Percentiles rank a stretch among this genome's conserved stretches.
These are phyloP conservation scores for Aspergillus nomiae DNA, from an alignment of 2,329 filamentous ascomycete species.

Conservation along the genomic window DNA sequence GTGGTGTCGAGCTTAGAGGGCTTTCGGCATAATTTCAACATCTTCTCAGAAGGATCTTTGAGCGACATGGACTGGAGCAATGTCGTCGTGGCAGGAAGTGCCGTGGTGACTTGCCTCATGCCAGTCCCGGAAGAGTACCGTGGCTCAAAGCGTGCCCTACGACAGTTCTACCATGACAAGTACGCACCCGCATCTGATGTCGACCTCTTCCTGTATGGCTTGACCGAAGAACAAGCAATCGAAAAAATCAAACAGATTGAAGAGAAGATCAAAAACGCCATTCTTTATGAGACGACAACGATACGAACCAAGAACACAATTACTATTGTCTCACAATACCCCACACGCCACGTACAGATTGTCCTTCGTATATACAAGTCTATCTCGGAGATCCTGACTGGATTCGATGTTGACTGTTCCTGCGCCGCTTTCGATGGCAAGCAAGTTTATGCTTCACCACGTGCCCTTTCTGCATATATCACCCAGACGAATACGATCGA, in stretches of 20 bases:
- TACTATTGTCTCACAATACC: constrained; percentile 82
- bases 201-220: constrained; percentile 80
- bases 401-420: constrained; percentile 85
- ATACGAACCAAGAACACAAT: constrained; percentile 85
- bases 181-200: constrained; percentile 84
- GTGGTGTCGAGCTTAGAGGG: constrained; percentile 67
- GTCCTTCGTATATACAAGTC: constrained; percentile 84
- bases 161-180: constrained; percentile 78
- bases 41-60: constrained; percentile 80
- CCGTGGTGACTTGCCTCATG: constrained; percentile 76
- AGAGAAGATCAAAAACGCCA: constrained; percentile 69
- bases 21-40: constrained; percentile 75
- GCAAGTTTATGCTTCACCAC: constrained; percentile 76
- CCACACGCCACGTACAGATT: constrained; percentile 81
- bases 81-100: constrained; percentile 77
- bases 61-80: constrained; percentile 79
- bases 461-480: constrained; percentile 76
- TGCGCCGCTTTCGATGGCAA: constrained; percentile 78
- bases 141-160: constrained; percentile 60
- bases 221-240: constrained; percentile 74
- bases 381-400: constrained; percentile 79
- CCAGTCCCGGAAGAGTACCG: constrained; percentile 67
- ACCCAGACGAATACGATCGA: constrained; percentile 83
- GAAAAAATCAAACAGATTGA: constrained; percentile 87
- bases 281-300: constrained; percentile 80